Percentiles rank a stretch among this genome's conserved stretches.
These are phyloP conservation scores for Vigna radiata DNA, from an alignment of 306 rosid species.

Conservation along the genomic window DNA sequence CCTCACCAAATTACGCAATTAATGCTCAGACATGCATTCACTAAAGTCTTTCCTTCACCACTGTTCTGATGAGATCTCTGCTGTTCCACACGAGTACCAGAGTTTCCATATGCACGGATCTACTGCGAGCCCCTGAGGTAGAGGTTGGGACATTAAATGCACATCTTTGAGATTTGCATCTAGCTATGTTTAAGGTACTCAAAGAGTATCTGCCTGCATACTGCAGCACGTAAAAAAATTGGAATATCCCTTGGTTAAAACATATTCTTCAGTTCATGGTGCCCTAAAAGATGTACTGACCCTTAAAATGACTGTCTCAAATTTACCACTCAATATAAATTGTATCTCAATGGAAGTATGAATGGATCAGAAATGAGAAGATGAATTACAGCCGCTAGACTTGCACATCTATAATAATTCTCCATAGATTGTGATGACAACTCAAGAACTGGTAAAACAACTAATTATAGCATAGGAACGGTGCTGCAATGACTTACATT, in stretches of 20 bases:
- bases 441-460: slow-evolving; percentile 13
- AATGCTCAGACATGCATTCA: background rate
- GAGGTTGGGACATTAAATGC: slow-evolving; percentile 44
- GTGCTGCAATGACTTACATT: slow-evolving; percentile 57
- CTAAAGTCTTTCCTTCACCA: slow-evolving; percentile 75
- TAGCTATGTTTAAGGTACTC: slow-evolving; percentile 71
- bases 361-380: slow-evolving; percentile 13
- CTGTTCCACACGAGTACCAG: slow-evolving; percentile 72
- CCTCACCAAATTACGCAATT: background rate
- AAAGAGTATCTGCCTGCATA: slow-evolving; percentile 50
- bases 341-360: slow-evolving; percentile 14
- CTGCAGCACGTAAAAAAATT: slow-evolving; percentile 45
- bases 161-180: slow-evolving; percentile 59
- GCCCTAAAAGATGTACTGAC: slow-evolving; percentile 19
- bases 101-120: slow-evolving; percentile 70
- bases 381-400: background rate
- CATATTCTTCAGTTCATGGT: background rate
- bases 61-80: slow-evolving; percentile 52
- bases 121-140: slow-evolving; percentile 36
- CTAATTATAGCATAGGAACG: slow-evolving; percentile 2
- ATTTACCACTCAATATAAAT: background rate
- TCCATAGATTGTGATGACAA: slow-evolving; percentile 33
- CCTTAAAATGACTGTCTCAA: slow-evolving; percentile 6
- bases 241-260: slow-evolving; percentile 34
- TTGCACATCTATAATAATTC: slow-evolving; percentile 8